Percentiles rank a stretch among this genome's conserved stretches.
Evolutionary conservation across 495 filamentous ascomycete genomes (phyloP).

Genomic region (Tuber microsphaerosporum): DNA sequence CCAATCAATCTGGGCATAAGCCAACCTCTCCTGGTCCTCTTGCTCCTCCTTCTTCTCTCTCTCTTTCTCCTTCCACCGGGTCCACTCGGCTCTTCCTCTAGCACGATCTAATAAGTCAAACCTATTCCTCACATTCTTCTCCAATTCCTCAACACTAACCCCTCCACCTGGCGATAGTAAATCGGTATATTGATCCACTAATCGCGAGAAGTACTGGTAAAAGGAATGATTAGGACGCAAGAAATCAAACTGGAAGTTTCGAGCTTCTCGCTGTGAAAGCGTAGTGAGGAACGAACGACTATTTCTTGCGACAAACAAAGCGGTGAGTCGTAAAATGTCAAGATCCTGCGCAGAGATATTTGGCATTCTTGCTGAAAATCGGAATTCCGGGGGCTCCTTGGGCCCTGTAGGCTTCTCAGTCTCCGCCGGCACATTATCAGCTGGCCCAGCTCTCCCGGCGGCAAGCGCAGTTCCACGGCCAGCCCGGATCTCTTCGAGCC

Average conservation of each 20-base stretch:
- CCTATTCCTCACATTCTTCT: constrained; percentile 69
- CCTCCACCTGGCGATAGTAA: constrained; percentile 65
- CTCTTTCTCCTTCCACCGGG: constrained; percentile 74
- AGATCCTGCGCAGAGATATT: constrained; percentile 93
- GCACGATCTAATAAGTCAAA: constrained; percentile 74
- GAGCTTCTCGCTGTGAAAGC: constrained; percentile 74
- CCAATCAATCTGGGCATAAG: constrained; percentile 93
- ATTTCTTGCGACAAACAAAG: constrained; percentile 82
- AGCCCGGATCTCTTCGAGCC: constrained; percentile 71
- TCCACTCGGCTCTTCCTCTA: constrained; percentile 76
- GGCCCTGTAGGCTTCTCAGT: constrained; percentile 72
- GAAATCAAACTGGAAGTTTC: constrained; percentile 96
- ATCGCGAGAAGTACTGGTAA: constrained; percentile 84
- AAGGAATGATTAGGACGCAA: constrained; percentile 89
- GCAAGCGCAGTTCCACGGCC: constrained; percentile 74
- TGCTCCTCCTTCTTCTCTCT: constrained; percentile 85
- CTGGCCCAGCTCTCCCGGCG: constrained; percentile 59
- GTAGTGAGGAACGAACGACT: constrained; percentile 84
- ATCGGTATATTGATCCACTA: constrained; percentile 91
- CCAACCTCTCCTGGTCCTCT: constrained; percentile 71
- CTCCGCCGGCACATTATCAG: constrained; percentile 53
- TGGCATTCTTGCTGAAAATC: constrained; percentile 94
- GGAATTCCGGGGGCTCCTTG: constrained; percentile 76
- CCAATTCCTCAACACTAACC: constrained; percentile 63
- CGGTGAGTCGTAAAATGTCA: constrained; percentile 83